phyloP scores from a whole-genome alignment of 352 stramenopile genomes.

The Phytophthora citrophthora region DNA sequence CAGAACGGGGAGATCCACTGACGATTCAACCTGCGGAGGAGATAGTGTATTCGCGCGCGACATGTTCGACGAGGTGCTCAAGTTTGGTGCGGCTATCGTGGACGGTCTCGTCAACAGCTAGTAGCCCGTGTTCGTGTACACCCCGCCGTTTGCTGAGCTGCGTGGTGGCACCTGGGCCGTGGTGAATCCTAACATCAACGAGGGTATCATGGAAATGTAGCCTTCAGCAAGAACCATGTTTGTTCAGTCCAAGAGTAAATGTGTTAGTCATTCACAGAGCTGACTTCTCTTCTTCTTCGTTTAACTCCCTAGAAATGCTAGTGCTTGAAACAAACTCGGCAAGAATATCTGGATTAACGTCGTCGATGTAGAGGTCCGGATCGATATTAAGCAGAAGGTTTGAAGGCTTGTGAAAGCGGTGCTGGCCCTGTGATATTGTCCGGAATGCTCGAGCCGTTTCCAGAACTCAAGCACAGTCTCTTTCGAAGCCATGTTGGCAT shows the following conservation, averaged over 20 bases:
- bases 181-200: slow-evolving; percentile 99
- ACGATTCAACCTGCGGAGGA: no score
- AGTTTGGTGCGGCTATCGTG: slow-evolving; percentile 99
- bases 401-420: slow-evolving; percentile 7
- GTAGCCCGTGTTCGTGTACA: slow-evolving; percentile 99
- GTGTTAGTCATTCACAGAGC: not conserved
- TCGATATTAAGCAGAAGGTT: slow-evolving; percentile 7
- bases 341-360: not conserved
- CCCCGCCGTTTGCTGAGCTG: slow-evolving; percentile 98
- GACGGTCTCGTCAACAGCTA: slow-evolving; percentile 98
- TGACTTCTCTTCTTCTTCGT: not conserved
- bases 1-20: slow-evolving; percentile 99
- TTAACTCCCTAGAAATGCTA: not conserved
- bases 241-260: not conserved
- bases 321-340: not conserved
- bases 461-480: slow-evolving; percentile 21
- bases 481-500: not conserved
- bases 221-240: not conserved
- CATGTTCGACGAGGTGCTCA: slow-evolving; percentile 99
- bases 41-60: no score
- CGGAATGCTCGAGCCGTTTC: slow-evolving; percentile 1
- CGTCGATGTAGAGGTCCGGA: not conserved
- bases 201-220: slow-evolving; percentile 98
- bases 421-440: slow-evolving; percentile 5
- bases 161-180: slow-evolving; percentile 99